Base-by-base conservation (phyloP, 2,329 filamentous ascomycete species). In the Aureobasidium sp. region DNA sequence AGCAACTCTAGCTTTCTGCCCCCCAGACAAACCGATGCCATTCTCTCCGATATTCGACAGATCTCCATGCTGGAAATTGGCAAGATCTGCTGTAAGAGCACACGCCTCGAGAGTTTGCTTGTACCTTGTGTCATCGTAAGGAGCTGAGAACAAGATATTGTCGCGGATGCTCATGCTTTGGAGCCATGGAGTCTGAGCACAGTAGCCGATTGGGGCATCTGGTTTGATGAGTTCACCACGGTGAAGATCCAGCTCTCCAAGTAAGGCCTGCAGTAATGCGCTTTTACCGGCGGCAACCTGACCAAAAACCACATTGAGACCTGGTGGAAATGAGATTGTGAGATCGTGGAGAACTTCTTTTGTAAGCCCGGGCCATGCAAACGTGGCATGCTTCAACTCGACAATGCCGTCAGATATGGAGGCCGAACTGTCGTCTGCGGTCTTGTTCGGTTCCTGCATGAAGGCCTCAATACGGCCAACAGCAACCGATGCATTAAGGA, bases 401-500 rank as follows among this genome's bases (percentile, higher is more conserved):
- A 82, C 70, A 34, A 70, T 65, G 27, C 71, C 69, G 9, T 66
- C 69, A 20, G 68, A 68, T 36, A n/a, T n/a, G 14, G 71, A 70
- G 29, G 70, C 71, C 51, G 72, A 74, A 49, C 70, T 74, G 14
- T 71, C 70, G 20, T 74, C 71, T 49, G 71, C 67, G 36, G 70
- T 64, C 67, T 91, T 90, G 69, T 96, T 85, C 0, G 90, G 90
- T 72, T 96, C 91, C 0, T 79, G 77, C 90, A 96, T 95, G 75
- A 95, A 96, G 25, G 84, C 82, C 68, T 96, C 89, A 22, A 96
- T 90, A 66, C 91, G 87, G 9, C 83, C 84, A 65, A 96, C 84
- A 0, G 91, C 88, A 20, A 96, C 87, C n/a, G 84, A 86, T 0
- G 91, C 89, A 68, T 96, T 95, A 66, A 95, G 81, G 5, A 93